Base-by-base conservation (phyloP, 2,329 filamentous ascomycete species). In the Alternaria atra region DNA sequence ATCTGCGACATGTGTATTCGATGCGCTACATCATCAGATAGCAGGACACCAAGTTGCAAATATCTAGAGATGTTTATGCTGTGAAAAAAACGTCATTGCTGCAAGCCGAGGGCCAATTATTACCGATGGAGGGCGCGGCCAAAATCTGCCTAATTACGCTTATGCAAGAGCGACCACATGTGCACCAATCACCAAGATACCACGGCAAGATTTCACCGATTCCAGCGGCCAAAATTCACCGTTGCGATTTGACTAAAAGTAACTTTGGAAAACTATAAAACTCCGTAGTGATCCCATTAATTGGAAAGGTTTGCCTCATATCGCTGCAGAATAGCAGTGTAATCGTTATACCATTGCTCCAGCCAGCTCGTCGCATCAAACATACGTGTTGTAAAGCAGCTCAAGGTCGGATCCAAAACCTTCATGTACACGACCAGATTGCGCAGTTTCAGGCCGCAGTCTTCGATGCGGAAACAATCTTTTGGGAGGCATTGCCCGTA, bases 311-410 rank as follows among this genome's bases (percentile, higher is more conserved):
- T 63, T 17, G 61, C 56, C 61, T 73, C 61, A n/a, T 73, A 73
- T 20, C 68, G 68, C 55, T 42, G 54, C 37, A 73, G 40, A 32
- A 73, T 73, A 12, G 61, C 59, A 27, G 42, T 63, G 34, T 71
- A 73, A 42, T 73, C 68, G 10, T 65, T 64, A 27, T 72, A 68
- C 71, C 71, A 73, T 17, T 68, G 58, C 58, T 68, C 69, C 52
- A 73, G 48, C 71, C 70, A 73, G 13, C 62, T 52, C n/a, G 70
- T 70, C 46, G 71, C 71, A 35, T 73, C 70, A 25, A 73, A 58
- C 60, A 73, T 55, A n/a, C 69, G 69, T 17, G 69, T 73, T 8
- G 71, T 71, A 17, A 51, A 73, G 37, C 65, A 71, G 60, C 67
- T 73, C 58, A 73, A 46, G 4, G 66, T 72, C 1, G 71, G 70